Conservation (phyloP, 2,329 filamentous ascomycete genomes). For the Thelonectria olida region DNA sequence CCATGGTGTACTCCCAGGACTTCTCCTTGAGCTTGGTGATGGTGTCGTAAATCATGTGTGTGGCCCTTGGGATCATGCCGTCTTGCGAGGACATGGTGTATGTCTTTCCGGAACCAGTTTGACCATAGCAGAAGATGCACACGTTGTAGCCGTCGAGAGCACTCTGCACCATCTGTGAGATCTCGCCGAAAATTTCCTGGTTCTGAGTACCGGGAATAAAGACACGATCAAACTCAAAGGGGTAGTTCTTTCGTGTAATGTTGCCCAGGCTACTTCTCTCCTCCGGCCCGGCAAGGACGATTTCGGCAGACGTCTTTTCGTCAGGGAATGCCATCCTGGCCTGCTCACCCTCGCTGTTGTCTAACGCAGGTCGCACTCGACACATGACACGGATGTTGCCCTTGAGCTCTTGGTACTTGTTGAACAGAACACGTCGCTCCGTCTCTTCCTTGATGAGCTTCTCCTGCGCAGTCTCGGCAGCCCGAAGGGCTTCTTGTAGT, state of each 20-base stretch:
- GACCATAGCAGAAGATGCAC: conserved; percentile 98
- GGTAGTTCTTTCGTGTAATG: conserved; percentile 79
- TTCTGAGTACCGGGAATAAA: conserved; percentile 84
- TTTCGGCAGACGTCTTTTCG: conserved; percentile 85
- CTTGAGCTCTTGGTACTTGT: conserved; percentile 97
- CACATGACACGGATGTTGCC: conserved; percentile 99
- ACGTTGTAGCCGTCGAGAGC: conserved; percentile 98
- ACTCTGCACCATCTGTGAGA: conserved; percentile 95
- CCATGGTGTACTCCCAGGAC: conserved; percentile 94
- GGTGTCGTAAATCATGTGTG: conserved; percentile 92
- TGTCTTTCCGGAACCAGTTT: conserved; percentile 97
- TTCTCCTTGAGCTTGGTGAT: conserved; percentile 86
- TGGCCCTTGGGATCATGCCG: conserved; percentile 95
- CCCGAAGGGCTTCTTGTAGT: conserved; percentile 78
- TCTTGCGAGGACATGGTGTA: conserved; percentile 92
- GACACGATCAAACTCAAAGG: conserved; percentile 93
- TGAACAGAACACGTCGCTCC: conserved; percentile 89
- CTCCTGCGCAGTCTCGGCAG: conserved; percentile 75
- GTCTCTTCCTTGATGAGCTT: conserved; percentile 94
- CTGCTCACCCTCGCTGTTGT: conserved; percentile 66
- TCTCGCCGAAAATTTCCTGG: conserved; percentile 90
- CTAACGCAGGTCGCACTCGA: conserved; percentile 81
- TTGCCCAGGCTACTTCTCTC: conserved; percentile 83
- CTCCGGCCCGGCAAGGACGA: conserved; percentile 83
- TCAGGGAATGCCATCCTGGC: conserved; percentile 85